Evolutionary conservation across 2,329 filamentous ascomycete genomes (phyloP), one percentile per base, ranked within the genome.

Genomic region (Colletotrichum musae): DNA sequence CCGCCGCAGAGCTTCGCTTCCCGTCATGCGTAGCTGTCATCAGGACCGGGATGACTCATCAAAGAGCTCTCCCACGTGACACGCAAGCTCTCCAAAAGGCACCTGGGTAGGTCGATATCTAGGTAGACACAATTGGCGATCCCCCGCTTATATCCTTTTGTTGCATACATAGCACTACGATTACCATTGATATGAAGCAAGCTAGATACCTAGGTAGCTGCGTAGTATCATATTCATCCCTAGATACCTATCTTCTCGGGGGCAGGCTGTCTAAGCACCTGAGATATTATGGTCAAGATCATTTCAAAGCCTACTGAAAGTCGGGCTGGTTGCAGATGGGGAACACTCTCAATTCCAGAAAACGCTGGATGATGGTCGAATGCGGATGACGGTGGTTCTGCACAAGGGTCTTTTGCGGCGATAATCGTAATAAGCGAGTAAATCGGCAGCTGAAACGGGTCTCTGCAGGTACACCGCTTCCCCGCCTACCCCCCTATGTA

Each of bases 401-500:
- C 51, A 10, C 56, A 48, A 69, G 50, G 43, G 56, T n/a, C 50
- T 69, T 60, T 66, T 36, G 13, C 41, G 6, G 16, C 16, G 16
- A 43, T 43, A 15, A 43, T 43, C 41, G 16, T n/a, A 43, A n/a
- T 18, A 18, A 63, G 56, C 64, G 62, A 64, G 32, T 64, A 63
- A 69, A 63, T 70, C 58, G 54, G 67, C 53, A 58, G 69, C 52
- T 70, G 68, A 61, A 64, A 70, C 60, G 54, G 66, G 58, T 36
- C 61, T 66, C 70, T 71, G 61, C 61, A 59, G 60, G 70, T 72
- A 72, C 64, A 65, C 69, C 61, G 64, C 63, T 68, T 70, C 68
- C 70, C 70, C 68, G 68, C 68, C 61, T 66, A 53, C 26, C n/a
- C 24, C 47, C 24, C 39, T 54, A 21, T 24, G 45, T 39, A n/a